These are phyloP conservation scores for Stenogyne calaminthoides DNA, from an alignment of 305 asterid species.

Conservation along the genomic window DNA sequence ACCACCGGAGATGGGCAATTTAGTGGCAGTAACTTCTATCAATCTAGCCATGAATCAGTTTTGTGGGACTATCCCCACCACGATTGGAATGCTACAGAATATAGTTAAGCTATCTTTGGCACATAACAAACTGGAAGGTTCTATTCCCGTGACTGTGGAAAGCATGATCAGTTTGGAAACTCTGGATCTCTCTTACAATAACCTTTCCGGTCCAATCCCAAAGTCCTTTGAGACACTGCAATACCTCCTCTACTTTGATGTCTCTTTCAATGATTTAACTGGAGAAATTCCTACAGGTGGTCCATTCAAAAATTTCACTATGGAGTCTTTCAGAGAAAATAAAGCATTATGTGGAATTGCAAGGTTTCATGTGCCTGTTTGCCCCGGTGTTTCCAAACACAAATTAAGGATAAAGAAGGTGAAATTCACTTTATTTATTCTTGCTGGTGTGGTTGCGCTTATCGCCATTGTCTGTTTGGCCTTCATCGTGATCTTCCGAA, in stretches of 20 bases:
- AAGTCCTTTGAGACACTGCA: conserved; percentile 25
- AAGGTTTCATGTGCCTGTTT: neutral
- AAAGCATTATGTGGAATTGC: neutral
- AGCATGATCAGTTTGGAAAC: neutral
- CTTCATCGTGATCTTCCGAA: conserved; percentile 22
- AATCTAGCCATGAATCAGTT: neutral
- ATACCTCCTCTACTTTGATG: neutral
- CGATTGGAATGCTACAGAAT: neutral
- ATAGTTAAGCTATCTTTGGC: neutral
- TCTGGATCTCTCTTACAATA: conserved; percentile 9
- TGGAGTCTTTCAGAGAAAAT: neutral
- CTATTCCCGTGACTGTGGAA: neutral
- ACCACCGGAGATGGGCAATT: neutral
- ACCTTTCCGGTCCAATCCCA: conserved; percentile 21
- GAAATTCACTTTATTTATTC: conserved; percentile 19
- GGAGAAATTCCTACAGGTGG: neutral
- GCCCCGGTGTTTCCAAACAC: neutral
- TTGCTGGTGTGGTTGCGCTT: conserved; percentile 24
- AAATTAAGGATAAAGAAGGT: neutral
- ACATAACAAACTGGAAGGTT: conserved; percentile 24
- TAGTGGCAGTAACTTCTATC: neutral
- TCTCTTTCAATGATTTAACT: neutral
- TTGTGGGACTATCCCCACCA: neutral
- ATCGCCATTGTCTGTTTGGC: conserved; percentile 11
- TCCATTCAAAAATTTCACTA: neutral